These are phyloP conservation scores for Colletotrichum theobromicola DNA, from an alignment of 2,329 filamentous ascomycete species.

Conservation along the genomic window DNA sequence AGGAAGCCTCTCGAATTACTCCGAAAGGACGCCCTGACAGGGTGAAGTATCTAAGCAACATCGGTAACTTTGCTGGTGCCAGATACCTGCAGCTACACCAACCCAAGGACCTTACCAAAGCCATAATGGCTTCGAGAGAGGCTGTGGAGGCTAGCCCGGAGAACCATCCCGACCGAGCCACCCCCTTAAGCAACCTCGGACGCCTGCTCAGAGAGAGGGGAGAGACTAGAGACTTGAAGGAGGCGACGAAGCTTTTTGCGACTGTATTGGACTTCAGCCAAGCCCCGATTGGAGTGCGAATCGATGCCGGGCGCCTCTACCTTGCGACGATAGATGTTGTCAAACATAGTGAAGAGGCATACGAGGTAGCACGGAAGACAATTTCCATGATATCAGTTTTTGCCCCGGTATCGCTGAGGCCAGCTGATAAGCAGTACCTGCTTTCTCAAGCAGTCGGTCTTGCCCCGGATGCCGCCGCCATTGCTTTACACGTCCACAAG, in stretches of 20 bases:
- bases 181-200: not conserved
- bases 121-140: not conserved
- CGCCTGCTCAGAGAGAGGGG: not conserved
- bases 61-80: not conserved
- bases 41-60: not conserved
- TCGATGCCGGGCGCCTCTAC: not conserved
- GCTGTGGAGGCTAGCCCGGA: not conserved
- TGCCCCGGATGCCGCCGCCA: constrained; percentile 26
- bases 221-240: not conserved
- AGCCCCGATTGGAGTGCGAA: not conserved
- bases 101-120: not conserved
- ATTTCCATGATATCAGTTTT: not conserved
- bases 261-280: not conserved
- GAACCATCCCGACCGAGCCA: not conserved
- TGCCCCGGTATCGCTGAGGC: not conserved
- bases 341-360: not conserved
- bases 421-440: constrained; percentile 25
- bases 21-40: not conserved
- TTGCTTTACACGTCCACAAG: constrained; percentile 19
- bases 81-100: not conserved
- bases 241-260: not conserved
- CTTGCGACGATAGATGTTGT: not conserved
- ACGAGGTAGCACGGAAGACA: not conserved
- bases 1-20: no score
- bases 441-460: constrained; percentile 22